These are phyloP conservation scores for Senna tora DNA, from an alignment of 306 rosid genomes.

Conservation along the genomic window DNA sequence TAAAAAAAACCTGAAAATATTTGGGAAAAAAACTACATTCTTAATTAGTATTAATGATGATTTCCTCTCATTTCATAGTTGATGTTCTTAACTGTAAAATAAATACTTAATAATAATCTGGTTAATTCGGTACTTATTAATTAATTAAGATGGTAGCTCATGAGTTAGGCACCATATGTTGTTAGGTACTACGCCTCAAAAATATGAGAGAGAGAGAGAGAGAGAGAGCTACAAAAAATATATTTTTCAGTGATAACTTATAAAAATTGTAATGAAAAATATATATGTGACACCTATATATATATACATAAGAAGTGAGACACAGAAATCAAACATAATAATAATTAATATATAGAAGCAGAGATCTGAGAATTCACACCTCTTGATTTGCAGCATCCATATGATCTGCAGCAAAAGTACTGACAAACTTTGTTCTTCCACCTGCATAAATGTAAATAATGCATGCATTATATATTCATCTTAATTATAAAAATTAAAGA, in stretches of 20 bases:
- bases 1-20: not conserved
- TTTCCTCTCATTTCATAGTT: no score
- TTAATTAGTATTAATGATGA: no score
- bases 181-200: constrained; percentile 37
- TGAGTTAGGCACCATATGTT: constrained; percentile 37
- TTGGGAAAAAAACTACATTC: no score
- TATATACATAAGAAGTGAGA: no score
- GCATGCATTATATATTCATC: no score
- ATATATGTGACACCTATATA: no score
- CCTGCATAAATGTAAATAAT: constrained; percentile 56
- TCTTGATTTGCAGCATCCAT: constrained; percentile 39
- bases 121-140: not conserved
- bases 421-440: constrained; percentile 48
- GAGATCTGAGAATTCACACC: constrained; percentile 27
- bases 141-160: constrained; percentile 14
- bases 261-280: no score
- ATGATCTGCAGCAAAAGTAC: constrained; percentile 37
- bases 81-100: no score
- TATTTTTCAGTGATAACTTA: no score
- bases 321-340: no score
- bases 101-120: no score
- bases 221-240: not conserved
- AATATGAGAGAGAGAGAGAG: not conserved
- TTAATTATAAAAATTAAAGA: no score
- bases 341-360: not conserved